A percentile compares a stretch with the other conserved stretches of the same genome.
phyloP scores from a whole-genome alignment of 805 yeast genomes.

The Teunomyces kruisii region DNA sequence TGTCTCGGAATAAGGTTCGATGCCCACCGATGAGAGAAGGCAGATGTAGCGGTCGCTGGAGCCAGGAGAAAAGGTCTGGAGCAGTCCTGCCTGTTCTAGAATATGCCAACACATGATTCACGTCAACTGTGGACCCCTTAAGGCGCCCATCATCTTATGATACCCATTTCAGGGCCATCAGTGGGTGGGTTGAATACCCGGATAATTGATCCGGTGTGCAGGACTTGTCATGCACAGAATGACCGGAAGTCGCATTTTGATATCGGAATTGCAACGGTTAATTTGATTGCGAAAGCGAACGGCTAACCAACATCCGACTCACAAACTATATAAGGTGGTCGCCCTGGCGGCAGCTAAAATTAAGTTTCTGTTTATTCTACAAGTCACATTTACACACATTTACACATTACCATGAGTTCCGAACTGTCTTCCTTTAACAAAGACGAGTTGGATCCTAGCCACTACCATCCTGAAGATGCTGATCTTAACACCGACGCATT shows the following conservation, averaged over 20 bases:
- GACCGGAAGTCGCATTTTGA: conserved; percentile 1
- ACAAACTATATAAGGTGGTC: neutral
- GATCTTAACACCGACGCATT: neutral
- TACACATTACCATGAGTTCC: neutral
- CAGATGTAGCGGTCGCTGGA: too few relatives aligned
- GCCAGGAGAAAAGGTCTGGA: too few relatives aligned
- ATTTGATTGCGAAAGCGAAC: neutral
- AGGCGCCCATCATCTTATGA: too few relatives aligned
- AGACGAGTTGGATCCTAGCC: neutral
- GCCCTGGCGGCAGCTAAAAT: neutral
- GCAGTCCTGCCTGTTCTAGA: too few relatives aligned
- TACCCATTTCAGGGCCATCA: neutral
- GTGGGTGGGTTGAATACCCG: conserved; percentile 2
- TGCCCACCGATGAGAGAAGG: too few relatives aligned
- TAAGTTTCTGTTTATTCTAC: neutral
- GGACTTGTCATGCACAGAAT: neutral
- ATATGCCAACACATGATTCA: too few relatives aligned
- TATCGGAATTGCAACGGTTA: neutral
- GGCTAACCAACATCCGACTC: neutral
- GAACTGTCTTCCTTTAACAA: neutral
- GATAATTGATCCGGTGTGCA: neutral
- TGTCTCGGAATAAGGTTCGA: too few relatives aligned
- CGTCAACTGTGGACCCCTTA: too few relatives aligned
- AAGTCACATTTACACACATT: neutral
- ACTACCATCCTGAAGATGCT: neutral